Conservation (phyloP, 2,329 filamentous ascomycete genomes). For the Diplodia mutila region DNA sequence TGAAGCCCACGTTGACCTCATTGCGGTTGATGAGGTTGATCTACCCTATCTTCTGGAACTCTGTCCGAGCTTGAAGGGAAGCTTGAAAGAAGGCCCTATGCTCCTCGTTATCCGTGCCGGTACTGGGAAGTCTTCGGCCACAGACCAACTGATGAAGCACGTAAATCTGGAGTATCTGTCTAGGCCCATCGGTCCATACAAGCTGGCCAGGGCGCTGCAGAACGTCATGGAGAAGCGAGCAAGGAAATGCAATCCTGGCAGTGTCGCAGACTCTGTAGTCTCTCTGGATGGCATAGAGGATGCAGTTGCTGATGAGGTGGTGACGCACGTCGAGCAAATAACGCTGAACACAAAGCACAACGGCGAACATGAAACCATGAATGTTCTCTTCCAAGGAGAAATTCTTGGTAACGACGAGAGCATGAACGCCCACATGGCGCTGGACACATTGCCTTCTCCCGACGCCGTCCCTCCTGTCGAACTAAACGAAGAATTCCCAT, state of each 20-base stretch:
- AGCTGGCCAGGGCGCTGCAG: conserved; percentile 42
- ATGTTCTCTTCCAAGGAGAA: conserved; percentile 27
- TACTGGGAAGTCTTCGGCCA: conserved; percentile 9
- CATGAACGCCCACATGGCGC: conserved; percentile 30
- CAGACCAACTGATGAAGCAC: conserved; percentile 27
- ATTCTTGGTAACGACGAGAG: conserved; percentile 31
- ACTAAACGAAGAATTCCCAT: conserved; percentile 27
- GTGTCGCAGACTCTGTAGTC: not conserved
- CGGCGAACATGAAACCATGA: conserved; percentile 20
- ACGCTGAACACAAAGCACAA: conserved; percentile 24
- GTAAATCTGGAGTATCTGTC: conserved; percentile 41
- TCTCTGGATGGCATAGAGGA: not conserved
- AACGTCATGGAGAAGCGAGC: conserved; percentile 33
- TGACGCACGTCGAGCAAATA: conserved; percentile 26
- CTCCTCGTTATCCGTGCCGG: conserved; percentile 14
- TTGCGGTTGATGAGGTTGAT: conserved; percentile 30
- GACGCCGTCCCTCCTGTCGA: conserved; percentile 1
- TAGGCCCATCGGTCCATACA: conserved; percentile 46
- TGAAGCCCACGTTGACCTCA: conserved; percentile 24
- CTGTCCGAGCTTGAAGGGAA: not conserved
- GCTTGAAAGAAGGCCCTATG: not conserved
- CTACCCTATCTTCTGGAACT: conserved; percentile 25
- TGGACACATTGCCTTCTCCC: conserved; percentile 22
- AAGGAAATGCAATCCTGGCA: conserved; percentile 6
- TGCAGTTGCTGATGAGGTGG: conserved; percentile 11